Conservation (phyloP, 441 rosid genomes). For the Pelargonium citronellum region DNA sequence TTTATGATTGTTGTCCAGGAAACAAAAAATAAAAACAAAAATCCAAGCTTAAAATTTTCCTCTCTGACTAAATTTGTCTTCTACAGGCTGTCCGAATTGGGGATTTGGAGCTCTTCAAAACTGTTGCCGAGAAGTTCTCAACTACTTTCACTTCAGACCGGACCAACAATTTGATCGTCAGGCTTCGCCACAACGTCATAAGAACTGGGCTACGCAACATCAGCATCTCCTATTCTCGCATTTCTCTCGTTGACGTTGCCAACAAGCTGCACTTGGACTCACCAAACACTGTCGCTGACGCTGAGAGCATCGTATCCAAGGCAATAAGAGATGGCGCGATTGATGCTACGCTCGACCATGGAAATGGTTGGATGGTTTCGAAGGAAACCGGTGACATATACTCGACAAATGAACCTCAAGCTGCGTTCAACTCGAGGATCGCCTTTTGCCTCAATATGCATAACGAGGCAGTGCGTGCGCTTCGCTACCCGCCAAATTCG, state of each 20-base stretch:
- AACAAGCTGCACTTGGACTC: conserved; percentile 21
- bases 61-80: too few species aligned
- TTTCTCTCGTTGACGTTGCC: conserved; percentile 23
- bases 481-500: conserved; percentile 27
- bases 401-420: conserved; percentile 26
- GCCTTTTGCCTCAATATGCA: conserved; percentile 26
- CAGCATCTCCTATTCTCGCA: conserved; percentile 24
- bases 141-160: conserved; percentile 24
- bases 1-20: too few species aligned
- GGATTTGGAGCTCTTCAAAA: conserved; percentile 22
- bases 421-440: conserved; percentile 27
- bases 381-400: conserved; percentile 23
- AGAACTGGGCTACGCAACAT: conserved; percentile 24
- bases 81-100: conserved; percentile 28
- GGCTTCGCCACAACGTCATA: conserved; percentile 25
- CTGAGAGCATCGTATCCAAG: conserved; percentile 24
- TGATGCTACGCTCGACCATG: conserved; percentile 24
- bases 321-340: conserved; percentile 27
- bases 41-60: too few species aligned
- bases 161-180: conserved; percentile 28
- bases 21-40: too few species aligned
- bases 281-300: conserved; percentile 21
- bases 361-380: conserved; percentile 24
- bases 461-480: conserved; percentile 27
- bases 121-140: conserved; percentile 22